Evolutionary conservation across 371 early-diverging fungal species (phyloP), one percentile per base, ranked within the genome.

Genomic region (Actinomucor elegans): DNA sequence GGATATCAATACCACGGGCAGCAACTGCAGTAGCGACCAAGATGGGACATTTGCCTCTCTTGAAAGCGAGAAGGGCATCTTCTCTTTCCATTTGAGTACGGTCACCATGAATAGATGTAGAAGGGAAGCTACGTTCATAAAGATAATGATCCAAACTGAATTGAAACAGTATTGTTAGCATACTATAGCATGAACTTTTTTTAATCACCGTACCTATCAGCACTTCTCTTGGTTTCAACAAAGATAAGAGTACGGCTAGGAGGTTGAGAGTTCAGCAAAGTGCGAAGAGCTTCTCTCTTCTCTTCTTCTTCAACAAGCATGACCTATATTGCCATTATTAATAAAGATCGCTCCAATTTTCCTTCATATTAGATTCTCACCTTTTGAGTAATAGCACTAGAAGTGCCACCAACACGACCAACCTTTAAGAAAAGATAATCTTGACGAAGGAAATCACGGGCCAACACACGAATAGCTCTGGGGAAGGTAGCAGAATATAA

Each of bases 401-500:
- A 73, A 2, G 82, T 81, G 24, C 79, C 80, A 41, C 82, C 84
- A 12, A 84, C 78, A 68, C 74, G 78, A 35, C 76, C 76, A 18
- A 75, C 75, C 50, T 73, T 77, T 54, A 69, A 67, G 58, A 75
- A 69, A 8, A 72, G 55, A 42, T 73, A 69, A 23, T 73, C 61
- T 48, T 94, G 91, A 9, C 77, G 84, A 75, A 94, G 80, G 71
- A 93, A 99, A 66, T 92, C 94, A 32, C 88, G 80, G 10, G 99
- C 99, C 23, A 99, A 80, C 28, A 70, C 66, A 60, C 92, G 88
- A 7, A 99, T 96, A 44, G 89, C 87, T 67, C 83, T 91, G 17
- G 99, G 99, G 92, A 97, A 97, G 2, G 99, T 99, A 2, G 99
- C 99, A 59, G 89, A 89, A 87, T 93, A 99, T 94, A 99, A 94